Evolutionary conservation across 768 basidiomycete genomes (phyloP), one percentile per base, ranked within the genome.

Genomic region (Cystofilobasidium macerans): DNA sequence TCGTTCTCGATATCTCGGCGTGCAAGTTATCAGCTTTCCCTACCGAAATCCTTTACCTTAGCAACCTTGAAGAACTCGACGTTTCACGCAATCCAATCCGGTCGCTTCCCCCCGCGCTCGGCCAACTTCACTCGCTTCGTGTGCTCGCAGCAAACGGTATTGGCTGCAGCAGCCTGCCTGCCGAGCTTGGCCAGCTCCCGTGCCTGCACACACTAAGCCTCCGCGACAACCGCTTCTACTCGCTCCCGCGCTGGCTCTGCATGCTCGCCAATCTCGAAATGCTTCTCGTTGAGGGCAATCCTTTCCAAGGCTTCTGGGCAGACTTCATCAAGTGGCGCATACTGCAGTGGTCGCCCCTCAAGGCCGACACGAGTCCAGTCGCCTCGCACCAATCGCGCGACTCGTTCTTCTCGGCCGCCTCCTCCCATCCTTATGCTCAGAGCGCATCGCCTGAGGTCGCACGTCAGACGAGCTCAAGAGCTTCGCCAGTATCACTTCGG

Each of bases 231-330:
- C 86, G 86, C 74, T 80, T 99, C 72, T 81, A 87, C 70, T 82
- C 86, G 9, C 82, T 98, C 22, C 93, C 95, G n/a, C 84, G 87
- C 69, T 99, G 95, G 94, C 81, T 99, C 54, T 90, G 89, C 75
- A 82, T 89, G 33, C 80, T 99, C n/a, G 82, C 85, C 24, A 71
- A 72, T 3, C 79, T 99, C 56, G 89, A 94, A 75, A 87, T 85
- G 1, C 78, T 99, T 3, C 86, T 86, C 70, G 84, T 99, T n/a
- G 94, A 98, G 69, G 87, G 85, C 22, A 99, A 99, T 75, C 91
- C 93, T 11, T 97, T 99, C 77, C 88, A 89, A 71, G 88, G 88
- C 11, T 88, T 89, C 1, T 95, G 92, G 89, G 85, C 86, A 73
- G 85, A 88, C 36, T 80, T 99, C 16, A 53, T 67, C 33, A 35